These are phyloP conservation scores for Tremellales sp. DNA, from an alignment of 1,284 basidiomycete genomes.

Conservation along the genomic window DNA sequence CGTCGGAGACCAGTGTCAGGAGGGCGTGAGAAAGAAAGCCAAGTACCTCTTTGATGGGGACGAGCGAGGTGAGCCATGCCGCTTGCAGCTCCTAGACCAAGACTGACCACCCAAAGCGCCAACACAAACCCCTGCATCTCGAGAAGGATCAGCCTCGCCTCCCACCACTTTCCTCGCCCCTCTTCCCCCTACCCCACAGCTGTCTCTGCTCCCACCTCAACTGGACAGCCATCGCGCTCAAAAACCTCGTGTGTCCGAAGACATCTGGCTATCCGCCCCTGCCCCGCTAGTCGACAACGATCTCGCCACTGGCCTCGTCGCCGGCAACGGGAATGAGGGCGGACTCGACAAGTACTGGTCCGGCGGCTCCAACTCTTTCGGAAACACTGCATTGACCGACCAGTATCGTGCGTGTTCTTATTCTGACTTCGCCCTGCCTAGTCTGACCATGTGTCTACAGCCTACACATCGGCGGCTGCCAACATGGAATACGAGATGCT, in stretches of 20 bases:
- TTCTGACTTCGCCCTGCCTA: neutral
- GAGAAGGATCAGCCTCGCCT: neutral
- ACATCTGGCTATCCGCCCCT: conserved; percentile 28
- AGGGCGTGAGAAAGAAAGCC: conserved; percentile 95
- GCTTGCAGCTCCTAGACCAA: neutral
- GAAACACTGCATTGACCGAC: neutral
- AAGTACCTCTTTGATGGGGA: conserved; percentile 93
- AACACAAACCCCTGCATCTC: neutral
- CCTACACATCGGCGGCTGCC: conserved; percentile 20
- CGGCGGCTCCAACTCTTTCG: too few species aligned
- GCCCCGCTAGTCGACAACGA: too few species aligned
- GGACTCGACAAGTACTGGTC: too few species aligned
- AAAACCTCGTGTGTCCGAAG: conserved; percentile 15
- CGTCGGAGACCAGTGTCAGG: conserved; percentile 79
- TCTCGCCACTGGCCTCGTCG: too few species aligned
- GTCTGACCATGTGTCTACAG: conserved; percentile 1
- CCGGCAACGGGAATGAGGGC: too few species aligned
- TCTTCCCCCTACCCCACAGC: neutral
- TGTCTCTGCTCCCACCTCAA: conserved; percentile 1
- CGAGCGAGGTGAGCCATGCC: conserved; percentile 65
- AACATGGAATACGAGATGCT: conserved; percentile 42
- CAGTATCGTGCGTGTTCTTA: neutral
- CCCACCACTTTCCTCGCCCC: conserved; percentile 1
- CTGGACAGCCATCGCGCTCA: conserved; percentile 2
- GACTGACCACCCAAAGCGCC: neutral